Evolutionary conservation across 2,329 filamentous ascomycete species (phyloP), one percentile per base, ranked within the genome.

Genomic region (Aspergillus ochraceoroseus): DNA sequence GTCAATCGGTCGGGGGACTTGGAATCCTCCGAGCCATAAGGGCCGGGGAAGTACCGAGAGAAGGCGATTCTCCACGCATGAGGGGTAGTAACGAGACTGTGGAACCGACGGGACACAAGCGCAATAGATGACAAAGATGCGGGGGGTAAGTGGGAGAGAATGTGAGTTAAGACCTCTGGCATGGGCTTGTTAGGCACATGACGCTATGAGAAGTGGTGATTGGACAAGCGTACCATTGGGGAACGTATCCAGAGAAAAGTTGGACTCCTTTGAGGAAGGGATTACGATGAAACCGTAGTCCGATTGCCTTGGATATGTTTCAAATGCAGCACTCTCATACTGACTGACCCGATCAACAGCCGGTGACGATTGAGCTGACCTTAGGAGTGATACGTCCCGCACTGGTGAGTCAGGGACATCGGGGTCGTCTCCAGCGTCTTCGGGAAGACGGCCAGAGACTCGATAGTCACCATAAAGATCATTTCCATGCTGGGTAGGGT

Each of bases 51-150:
- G 67, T 82, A 90, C 47, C 89, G 87, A 53, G 87, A 77, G 59
- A 96, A 96, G 4, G 89, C 90, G 60, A 88, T 85, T 48, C 87
- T 81, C 90, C 90, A 96, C 5, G 88, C 88, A 66, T 95, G 87
- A 11, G 89, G 87, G 1, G 86, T 90, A 3, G 87, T 95, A 41
- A 96, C 84, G 27, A 96, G 73, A 37, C 76, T 75, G 63, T 94
- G 86, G 60, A 96, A 94, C 39, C 86, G 84, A 56, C 82, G 86
- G 22, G 87, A 95, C 19, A 96, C 87, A 35, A 94, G 75, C 12
- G 88, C 83, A 7, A 95, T 83, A 7, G 83, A 78, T 12, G 83
- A 81, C 54, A 96, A 78, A 15, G 90, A 88, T 48, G 86, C 79
- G 7, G 89, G 87, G 36, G 89, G 83, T 37, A 98, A 73, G 68